Percentiles rank a stretch among this genome's conserved stretches.
These are phyloP conservation scores for Thoreauomyces humboldtii DNA, from an alignment of 192 early-diverging fungal genomes.

Conservation along the genomic window DNA sequence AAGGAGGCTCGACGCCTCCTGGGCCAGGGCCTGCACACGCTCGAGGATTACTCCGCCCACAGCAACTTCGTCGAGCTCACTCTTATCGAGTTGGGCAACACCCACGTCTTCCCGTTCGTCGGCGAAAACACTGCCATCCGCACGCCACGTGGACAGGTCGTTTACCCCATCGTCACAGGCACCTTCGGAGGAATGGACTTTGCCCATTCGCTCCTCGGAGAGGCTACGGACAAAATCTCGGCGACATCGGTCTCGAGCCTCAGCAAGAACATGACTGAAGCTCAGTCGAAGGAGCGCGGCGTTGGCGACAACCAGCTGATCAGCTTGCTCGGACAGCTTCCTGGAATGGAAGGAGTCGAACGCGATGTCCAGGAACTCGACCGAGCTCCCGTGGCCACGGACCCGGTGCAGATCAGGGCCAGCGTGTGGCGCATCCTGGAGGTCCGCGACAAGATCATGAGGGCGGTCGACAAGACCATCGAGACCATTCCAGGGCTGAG, in stretches of 20 bases:
- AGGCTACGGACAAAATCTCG: slow-evolving; percentile 26
- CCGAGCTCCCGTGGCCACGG: neutral
- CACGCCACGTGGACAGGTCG: neutral
- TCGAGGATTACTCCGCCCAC: slow-evolving; percentile 32
- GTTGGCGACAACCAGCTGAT: slow-evolving; percentile 1
- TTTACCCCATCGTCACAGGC: slow-evolving; percentile 14
- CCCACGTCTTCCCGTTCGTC: slow-evolving; percentile 27
- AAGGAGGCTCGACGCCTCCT: slow-evolving; percentile 24
- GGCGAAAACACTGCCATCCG: slow-evolving; percentile 28
- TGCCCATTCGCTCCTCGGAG: slow-evolving; percentile 22
- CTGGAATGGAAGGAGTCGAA: slow-evolving; percentile 16
- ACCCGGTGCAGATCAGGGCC: slow-evolving; percentile 4
- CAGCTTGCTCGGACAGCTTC: slow-evolving; percentile 17
- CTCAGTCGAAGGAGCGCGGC: neutral
- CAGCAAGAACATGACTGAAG: neutral
- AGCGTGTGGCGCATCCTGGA: slow-evolving; percentile 15
- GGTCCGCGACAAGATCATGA: slow-evolving; percentile 21
- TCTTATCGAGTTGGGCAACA: slow-evolving; percentile 25
- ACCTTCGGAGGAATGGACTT: slow-evolving; percentile 32
- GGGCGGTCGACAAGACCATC: slow-evolving; percentile 13
- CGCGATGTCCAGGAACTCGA: slow-evolving; percentile 6
- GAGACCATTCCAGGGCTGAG: slow-evolving; percentile 29
- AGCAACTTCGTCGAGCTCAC: slow-evolving; percentile 27
- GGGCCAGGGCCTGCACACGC: slow-evolving; percentile 25
- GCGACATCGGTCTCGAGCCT: slow-evolving; percentile 10